These are phyloP conservation scores for Helenozyma rhizophorensis DNA, from an alignment of 805 yeast genomes.

Conservation along the genomic window DNA sequence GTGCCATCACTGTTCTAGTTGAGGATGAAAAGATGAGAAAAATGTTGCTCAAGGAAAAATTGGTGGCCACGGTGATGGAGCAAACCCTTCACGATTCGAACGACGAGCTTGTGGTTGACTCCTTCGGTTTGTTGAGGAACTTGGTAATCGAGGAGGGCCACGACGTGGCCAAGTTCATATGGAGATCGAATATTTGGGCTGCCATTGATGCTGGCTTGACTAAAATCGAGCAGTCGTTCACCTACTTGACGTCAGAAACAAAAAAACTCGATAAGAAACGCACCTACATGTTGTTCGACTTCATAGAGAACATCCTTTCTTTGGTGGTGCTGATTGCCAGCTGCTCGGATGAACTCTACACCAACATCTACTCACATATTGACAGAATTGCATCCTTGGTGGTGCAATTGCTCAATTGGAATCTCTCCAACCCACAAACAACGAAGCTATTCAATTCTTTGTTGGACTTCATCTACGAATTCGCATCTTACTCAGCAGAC, in stretches of 20 bases:
- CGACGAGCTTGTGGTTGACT: slow-evolving; percentile 74
- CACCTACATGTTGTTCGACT: slow-evolving; percentile 51
- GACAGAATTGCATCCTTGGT: slow-evolving; percentile 37
- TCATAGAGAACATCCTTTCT: slow-evolving; percentile 68
- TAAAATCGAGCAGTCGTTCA: slow-evolving; percentile 48
- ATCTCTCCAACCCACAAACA: slow-evolving; percentile 31
- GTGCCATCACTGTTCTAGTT: slow-evolving; percentile 64
- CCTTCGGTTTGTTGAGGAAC: slow-evolving; percentile 78
- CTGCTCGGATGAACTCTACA: slow-evolving; percentile 48
- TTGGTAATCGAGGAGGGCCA: slow-evolving; percentile 84
- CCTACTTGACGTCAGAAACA: slow-evolving; percentile 28
- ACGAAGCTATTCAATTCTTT: slow-evolving; percentile 46
- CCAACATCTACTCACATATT: slow-evolving; percentile 43
- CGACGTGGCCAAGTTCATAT: slow-evolving; percentile 66
- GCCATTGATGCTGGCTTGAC: slow-evolving; percentile 48
- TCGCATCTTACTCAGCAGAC: slow-evolving; percentile 54
- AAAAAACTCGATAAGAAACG: slow-evolving; percentile 17
- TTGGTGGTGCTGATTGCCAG: slow-evolving; percentile 63
- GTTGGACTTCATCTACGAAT: slow-evolving; percentile 56
- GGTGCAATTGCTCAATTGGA: slow-evolving; percentile 31
- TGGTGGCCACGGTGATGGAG: slow-evolving; percentile 60
- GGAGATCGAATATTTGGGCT: slow-evolving; percentile 78
- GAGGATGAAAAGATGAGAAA: slow-evolving; percentile 65
- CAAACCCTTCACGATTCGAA: slow-evolving; percentile 61
- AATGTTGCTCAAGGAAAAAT: slow-evolving; percentile 63